phyloP scores from a whole-genome alignment of 148 eudicot species.

The Cornus florida region DNA sequence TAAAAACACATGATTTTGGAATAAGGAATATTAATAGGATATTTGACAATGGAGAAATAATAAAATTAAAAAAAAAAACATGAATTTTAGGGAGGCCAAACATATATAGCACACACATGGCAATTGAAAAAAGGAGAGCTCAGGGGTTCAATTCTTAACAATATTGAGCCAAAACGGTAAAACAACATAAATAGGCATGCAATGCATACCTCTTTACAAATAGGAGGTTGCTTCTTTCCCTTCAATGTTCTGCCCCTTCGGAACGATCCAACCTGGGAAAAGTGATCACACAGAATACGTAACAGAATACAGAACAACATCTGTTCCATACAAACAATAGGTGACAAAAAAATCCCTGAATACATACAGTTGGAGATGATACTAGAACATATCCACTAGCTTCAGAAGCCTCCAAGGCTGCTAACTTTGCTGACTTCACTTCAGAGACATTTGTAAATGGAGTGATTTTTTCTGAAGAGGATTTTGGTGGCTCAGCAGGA shows the following conservation, averaged over 20 bases:
- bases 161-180: background rate
- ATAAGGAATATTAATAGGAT: background rate
- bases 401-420: conserved; percentile 87
- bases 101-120: background rate
- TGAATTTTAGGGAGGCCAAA: background rate
- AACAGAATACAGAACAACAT: background rate
- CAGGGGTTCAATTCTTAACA: background rate
- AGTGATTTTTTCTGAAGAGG: conserved; percentile 56
- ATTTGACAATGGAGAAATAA: background rate
- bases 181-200: background rate
- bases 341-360: conserved; percentile 13
- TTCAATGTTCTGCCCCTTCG: conserved; percentile 65
- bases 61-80: background rate
- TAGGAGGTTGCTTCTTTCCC: conserved; percentile 75
- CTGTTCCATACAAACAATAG: background rate
- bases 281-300: background rate
- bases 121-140: background rate
- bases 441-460: conserved; percentile 59
- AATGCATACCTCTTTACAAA: conserved; percentile 66
- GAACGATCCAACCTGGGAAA: conserved; percentile 77
- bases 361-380: conserved; percentile 73
- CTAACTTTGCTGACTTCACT: conserved; percentile 56
- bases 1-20: background rate
- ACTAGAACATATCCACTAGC: conserved; percentile 67
- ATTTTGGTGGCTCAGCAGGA: conserved; percentile 38